phyloP scores from a whole-genome alignment of 257 asterid species.

The Coffea canephora region DNA sequence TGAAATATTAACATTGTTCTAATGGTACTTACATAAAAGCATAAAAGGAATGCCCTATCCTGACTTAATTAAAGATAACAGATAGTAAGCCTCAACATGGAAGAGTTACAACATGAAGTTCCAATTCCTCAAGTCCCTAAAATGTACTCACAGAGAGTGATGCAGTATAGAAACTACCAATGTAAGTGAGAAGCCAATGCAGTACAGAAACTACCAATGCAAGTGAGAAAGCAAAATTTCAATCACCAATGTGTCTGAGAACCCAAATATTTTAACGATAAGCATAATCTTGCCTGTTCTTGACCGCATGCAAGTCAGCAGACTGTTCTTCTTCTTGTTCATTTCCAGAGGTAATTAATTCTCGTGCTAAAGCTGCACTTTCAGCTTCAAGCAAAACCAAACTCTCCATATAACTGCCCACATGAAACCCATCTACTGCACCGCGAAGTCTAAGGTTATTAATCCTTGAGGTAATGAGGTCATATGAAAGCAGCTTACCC shows the following conservation, averaged over 20 bases:
- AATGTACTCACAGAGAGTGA: background rate
- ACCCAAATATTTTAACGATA: background rate
- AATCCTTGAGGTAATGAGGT: conserved; percentile 5
- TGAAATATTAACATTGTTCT: no score
- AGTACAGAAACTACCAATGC: no score
- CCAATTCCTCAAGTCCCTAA: background rate
- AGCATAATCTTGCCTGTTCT: background rate
- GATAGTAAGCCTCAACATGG: background rate
- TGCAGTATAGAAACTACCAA: no score
- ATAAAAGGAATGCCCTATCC: background rate
- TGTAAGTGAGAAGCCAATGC: background rate
- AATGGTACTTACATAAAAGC: no score
- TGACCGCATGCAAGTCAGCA: background rate
- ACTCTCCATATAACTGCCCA: conserved; percentile 21
- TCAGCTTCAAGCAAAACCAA: conserved; percentile 25
- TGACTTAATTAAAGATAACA: background rate
- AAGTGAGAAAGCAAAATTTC: background rate
- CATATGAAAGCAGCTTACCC: conserved; percentile 18
- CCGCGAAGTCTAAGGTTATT: conserved; percentile 28
- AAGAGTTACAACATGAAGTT: background rate
- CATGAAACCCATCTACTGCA: conserved; percentile 19
- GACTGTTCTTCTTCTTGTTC: background rate
- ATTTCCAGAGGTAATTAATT: background rate
- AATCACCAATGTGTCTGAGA: background rate
- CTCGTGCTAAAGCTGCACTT: background rate